These are phyloP conservation scores for Acanthamoeba healyi DNA, from an alignment of 208 protist species.

Conservation along the genomic window DNA sequence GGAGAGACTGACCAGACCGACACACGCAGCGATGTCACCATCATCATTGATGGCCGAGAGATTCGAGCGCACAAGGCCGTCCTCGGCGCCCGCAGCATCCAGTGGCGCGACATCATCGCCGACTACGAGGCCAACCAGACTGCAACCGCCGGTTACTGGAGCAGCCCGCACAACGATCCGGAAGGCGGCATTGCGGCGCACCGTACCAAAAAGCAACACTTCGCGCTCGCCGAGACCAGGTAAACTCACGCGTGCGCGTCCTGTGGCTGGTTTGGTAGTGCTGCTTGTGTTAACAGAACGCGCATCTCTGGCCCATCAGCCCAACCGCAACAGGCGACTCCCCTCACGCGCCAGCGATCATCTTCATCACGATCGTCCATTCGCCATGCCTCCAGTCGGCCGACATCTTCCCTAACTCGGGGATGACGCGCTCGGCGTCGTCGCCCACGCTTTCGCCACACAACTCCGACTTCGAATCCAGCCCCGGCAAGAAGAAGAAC, in stretches of 20 bases:
- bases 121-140: background rate
- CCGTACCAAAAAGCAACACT: too few relatives aligned
- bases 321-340: too few relatives aligned
- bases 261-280: too few relatives aligned
- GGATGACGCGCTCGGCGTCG: background rate
- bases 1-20: background rate
- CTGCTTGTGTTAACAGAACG: too few relatives aligned
- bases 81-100: background rate
- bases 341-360: background rate
- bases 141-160: background rate
- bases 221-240: too few relatives aligned
- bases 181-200: too few relatives aligned
- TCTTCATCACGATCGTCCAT: background rate
- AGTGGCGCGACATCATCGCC: conserved; percentile 1
- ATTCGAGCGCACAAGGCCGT: background rate
- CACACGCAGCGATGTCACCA: background rate
- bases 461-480: background rate
- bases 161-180: too few relatives aligned
- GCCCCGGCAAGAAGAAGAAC: background rate
- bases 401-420: background rate
- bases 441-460: background rate
- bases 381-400: background rate
- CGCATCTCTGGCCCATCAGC: too few relatives aligned
- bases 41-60: background rate
- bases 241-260: too few relatives aligned